phyloP scores from a whole-genome alignment of 257 asterid genomes.

The Scutellaria baicalensis region DNA sequence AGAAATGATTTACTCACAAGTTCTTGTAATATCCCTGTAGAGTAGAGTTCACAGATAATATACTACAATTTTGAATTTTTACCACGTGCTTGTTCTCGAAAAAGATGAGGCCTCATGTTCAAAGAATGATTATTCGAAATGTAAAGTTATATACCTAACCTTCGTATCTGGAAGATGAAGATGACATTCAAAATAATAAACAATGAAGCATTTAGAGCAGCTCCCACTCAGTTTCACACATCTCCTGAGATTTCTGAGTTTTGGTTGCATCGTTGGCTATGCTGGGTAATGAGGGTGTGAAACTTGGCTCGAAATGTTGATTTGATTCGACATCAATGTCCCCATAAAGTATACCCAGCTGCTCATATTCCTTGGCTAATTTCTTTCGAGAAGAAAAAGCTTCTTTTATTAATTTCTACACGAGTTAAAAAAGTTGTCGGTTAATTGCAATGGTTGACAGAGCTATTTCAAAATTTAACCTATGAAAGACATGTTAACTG shows the following conservation, averaged over 20 bases:
- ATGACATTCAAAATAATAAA: neutral
- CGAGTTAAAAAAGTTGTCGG: neutral
- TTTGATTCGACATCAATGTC: slow-evolving; percentile 48
- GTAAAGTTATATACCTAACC: neutral
- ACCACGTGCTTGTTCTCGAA: neutral
- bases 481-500: neutral
- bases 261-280: slow-evolving; percentile 2
- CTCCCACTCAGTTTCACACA: slow-evolving; percentile 60
- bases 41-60: neutral
- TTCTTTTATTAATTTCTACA: slow-evolving; percentile 51
- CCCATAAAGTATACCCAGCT: slow-evolving; percentile 49
- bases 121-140: neutral
- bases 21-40: neutral
- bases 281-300: slow-evolving; percentile 14
- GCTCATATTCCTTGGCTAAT: slow-evolving; percentile 66
- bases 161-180: neutral
- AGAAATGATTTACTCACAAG: neutral
- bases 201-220: slow-evolving; percentile 24
- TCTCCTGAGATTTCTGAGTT: slow-evolving; percentile 20
- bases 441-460: neutral
- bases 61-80: neutral
- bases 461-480: neutral
- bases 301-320: slow-evolving; percentile 18
- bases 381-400: slow-evolving; percentile 60
- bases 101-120: neutral